These are phyloP conservation scores for Passiflora organensis DNA, from an alignment of 345 rosid species.

Conservation along the genomic window DNA sequence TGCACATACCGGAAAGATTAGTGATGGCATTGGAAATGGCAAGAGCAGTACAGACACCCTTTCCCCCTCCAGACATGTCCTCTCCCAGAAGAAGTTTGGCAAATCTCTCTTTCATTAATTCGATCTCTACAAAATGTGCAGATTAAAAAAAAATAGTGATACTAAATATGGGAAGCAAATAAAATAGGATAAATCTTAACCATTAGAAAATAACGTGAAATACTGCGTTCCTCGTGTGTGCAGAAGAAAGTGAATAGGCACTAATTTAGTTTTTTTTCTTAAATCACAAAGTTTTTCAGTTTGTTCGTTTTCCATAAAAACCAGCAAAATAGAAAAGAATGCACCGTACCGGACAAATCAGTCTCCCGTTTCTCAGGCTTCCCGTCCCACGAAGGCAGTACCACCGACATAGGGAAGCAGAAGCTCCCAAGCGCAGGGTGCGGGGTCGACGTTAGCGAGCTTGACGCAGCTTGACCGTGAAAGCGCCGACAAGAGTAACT, in stretches of 20 bases:
- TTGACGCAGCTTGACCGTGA: slow-evolving; percentile 56
- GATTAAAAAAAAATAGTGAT: too few species aligned
- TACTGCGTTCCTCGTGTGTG: too few species aligned
- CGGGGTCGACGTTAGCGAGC: slow-evolving; percentile 66
- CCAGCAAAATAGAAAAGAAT: neutral
- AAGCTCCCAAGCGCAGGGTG: slow-evolving; percentile 32
- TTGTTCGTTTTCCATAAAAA: neutral
- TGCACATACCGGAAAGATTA: slow-evolving; percentile 74
- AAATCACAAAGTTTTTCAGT: too few species aligned
- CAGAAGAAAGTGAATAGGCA: too few species aligned
- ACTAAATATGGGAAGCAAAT: neutral
- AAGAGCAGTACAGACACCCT: slow-evolving; percentile 97
- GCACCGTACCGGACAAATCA: slow-evolving; percentile 60
- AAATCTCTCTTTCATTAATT: slow-evolving; percentile 98
- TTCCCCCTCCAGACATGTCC: slow-evolving; percentile 99
- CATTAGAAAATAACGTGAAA: neutral
- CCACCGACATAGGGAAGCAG: slow-evolving; percentile 43
- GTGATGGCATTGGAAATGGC: slow-evolving; percentile 98
- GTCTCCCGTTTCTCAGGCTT: slow-evolving; percentile 51
- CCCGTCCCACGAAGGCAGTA: slow-evolving; percentile 71
- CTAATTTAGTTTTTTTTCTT: too few species aligned
- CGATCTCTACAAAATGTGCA: slow-evolving; percentile 44
- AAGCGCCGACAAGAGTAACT: slow-evolving; percentile 70
- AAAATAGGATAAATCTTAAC: neutral
- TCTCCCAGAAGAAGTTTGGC: slow-evolving; percentile 95